Base-by-base conservation (phyloP, 805 yeast genomes). In the Kuraishia floccosa region DNA sequence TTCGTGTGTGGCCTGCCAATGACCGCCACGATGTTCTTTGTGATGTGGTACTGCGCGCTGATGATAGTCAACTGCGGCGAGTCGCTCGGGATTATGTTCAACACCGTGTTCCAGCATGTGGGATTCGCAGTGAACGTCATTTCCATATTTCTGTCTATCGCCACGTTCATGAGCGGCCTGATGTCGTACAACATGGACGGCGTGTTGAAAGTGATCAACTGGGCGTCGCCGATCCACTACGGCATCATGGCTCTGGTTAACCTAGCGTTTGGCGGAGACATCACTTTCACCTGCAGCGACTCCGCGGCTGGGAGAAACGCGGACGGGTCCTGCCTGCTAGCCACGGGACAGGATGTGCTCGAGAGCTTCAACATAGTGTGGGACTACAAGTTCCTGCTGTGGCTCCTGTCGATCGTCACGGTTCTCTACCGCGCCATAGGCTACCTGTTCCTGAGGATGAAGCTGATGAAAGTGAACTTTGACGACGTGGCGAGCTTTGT, bases 161-260 rank as follows among this genome's bases (percentile, higher is more conserved):
- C 89, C 5, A 71, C 80, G 4, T 72, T 80, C 41, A 80, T 85
- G 91, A 81, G 84, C 2, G 96, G 95, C 3, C 58, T 86, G 8
- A 65, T 85, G 75, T 79, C 94, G 0, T 57, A 83, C 42, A 62
- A 76, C n/a, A 71, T 84, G 78, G 80, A 79, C 17, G 56, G 54
- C 2, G 73, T 85, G 29, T 62, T 84, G 45, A 63, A 63, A 38
- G 94, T 76, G 1, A 53, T 81, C 46, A 84, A 83, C 50, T 85
- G 74, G 52, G 42, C 80, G n/a, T 77, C 77, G 31, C 95, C 95
- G 3, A 50, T 80, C 39, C 79, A 78, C 43, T 85, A 80, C 46
- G 76, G 76, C 2, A 78, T 78, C 8, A 67, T 73, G 40, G 56
- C 72, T 1, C 48, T 74, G 28, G 67, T 76, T n/a, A 70, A 78